Evolutionary conservation across 148 eudicot genomes (phyloP).

Genomic region (Mesembryanthemum crystallinum): DNA sequence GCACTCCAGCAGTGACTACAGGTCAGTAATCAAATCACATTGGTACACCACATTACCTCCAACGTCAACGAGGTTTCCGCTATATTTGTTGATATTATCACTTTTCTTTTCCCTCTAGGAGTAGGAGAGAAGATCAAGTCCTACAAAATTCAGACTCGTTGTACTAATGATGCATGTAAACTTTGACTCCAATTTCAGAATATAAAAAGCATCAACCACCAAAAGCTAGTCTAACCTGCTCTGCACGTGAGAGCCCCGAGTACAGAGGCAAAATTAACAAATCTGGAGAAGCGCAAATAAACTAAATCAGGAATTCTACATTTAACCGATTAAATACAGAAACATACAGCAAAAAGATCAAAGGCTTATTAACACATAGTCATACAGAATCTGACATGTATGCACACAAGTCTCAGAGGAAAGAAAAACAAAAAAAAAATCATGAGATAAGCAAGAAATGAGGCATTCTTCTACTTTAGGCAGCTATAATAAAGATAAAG

Average conservation of each 20-base stretch:
- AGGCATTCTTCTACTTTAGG: background rate
- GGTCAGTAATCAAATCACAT: constrained; percentile 5
- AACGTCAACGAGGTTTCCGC: constrained; percentile 97
- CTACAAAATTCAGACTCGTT: constrained; percentile 34
- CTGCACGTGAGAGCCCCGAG: constrained; percentile 95
- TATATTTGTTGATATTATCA: constrained; percentile 91
- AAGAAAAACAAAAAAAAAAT: background rate
- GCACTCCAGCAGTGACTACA: background rate
- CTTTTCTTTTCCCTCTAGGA: constrained; percentile 93
- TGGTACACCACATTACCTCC: constrained; percentile 55
- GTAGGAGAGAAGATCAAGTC: constrained; percentile 87
- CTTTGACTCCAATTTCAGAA: background rate
- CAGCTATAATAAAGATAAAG: background rate
- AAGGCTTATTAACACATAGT: too few species aligned
- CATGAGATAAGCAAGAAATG: background rate
- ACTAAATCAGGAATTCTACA: constrained; percentile 10
- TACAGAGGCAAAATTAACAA: constrained; percentile 80
- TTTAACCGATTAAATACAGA: background rate
- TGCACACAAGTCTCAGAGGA: background rate
- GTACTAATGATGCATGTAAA: background rate
- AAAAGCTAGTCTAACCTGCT: constrained; percentile 55
- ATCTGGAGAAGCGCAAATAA: constrained; percentile 41
- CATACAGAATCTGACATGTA: background rate
- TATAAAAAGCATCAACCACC: constrained; percentile 1
- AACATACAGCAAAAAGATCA: background rate